Percentiles rank a stretch among this genome's conserved stretches.
Conservation (phyloP, 495 filamentous ascomycete genomes). For the Annulohypoxylon bovei region DNA sequence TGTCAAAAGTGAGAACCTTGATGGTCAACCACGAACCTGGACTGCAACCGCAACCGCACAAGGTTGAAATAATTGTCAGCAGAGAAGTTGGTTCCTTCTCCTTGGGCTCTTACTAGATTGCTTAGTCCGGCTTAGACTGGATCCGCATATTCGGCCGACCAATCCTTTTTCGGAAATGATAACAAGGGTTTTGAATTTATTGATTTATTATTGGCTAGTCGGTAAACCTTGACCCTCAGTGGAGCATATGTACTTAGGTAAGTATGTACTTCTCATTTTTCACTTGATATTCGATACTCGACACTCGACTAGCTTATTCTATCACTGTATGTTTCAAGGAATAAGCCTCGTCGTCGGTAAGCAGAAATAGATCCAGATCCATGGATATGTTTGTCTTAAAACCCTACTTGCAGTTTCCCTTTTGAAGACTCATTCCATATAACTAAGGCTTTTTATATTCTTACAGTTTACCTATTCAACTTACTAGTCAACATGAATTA, state of each 20-base stretch:
- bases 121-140: constrained; percentile 1
- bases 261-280: background rate
- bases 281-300: background rate
- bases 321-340: background rate
- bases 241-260: too few relatives aligned
- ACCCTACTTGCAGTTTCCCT: background rate
- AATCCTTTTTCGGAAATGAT: constrained; percentile 23
- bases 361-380: background rate
- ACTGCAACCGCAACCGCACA: constrained; percentile 15
- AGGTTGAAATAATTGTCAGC: constrained; percentile 35
- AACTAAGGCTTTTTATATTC: background rate
- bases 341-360: background rate
- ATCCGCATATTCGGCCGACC: constrained; percentile 7
- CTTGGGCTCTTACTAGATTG: constrained; percentile 8
- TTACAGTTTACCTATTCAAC: background rate
- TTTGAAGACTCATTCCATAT: background rate
- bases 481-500: background rate
- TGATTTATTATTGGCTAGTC: background rate
- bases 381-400: too few relatives aligned
- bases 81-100: background rate
- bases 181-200: background rate
- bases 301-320: too few relatives aligned
- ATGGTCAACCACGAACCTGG: constrained; percentile 28
- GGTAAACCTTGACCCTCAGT: background rate
- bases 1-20: constrained; percentile 42